Evolutionary conservation across 345 rosid species (phyloP), one percentile per base, ranked within the genome.

Genomic region (Crucihimalaya himalaica): DNA sequence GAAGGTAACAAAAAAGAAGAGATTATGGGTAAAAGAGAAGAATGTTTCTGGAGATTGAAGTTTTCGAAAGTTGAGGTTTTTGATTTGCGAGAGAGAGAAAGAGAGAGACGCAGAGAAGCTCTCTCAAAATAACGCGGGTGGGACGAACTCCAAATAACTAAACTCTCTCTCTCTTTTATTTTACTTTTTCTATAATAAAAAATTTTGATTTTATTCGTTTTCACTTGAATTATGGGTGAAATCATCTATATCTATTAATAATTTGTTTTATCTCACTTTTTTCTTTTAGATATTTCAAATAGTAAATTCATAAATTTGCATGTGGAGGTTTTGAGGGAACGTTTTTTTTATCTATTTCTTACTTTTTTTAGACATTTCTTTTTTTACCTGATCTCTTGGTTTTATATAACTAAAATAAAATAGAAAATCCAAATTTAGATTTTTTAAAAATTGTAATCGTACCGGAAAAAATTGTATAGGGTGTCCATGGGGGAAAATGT

Each of bases 101-200:
- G 19, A 59, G 46, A 53, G 54, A 62, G 64, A 9, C 3, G 69
- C 56, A 66, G 63, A 68, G 67, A 45, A 42, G 57, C 60, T 27
- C 67, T 71, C 80, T 77, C 72, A 47, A 77, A 63, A 70, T 55
- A 71, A 71, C 72, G 76, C 76, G 76, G 75, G 79, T 43, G 42
- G 51, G 71, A 64, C 59, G 47, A 62, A 56, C 72, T 64, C 71
- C 68, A 45, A 76, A 62, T n/a, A 43, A 45, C 73, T 23, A 34
- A 55, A 76, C 40, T 52, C 39, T 34, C 45, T 46, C 65, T 64
- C 45, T 58, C 67, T 57, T 23, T 29, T 54, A 3, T 18, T 23
- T 40, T 31, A 0, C 57, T 29, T 59, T 40, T 9, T 10, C 2
- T 42, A 34, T 12, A 5, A 28, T 29, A 0, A 15, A 40, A 54